These are phyloP conservation scores for Neurospora discreta DNA, from an alignment of 495 filamentous ascomycete species.

Conservation along the genomic window DNA sequence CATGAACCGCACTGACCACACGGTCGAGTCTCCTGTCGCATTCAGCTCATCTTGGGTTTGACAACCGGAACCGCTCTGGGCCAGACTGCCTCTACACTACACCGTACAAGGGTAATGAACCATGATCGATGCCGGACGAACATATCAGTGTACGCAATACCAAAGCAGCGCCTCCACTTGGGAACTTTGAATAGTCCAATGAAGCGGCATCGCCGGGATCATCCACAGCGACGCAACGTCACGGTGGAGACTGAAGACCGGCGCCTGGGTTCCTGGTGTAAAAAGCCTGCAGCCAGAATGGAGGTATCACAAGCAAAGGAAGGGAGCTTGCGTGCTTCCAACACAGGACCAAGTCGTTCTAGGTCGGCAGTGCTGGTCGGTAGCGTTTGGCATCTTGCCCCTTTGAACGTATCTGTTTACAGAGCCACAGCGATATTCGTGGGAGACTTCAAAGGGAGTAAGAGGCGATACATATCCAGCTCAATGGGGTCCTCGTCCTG, in stretches of 20 bases:
- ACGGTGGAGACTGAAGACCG: neutral
- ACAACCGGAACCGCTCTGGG: neutral
- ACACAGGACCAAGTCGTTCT: neutral
- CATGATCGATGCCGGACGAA: neutral
- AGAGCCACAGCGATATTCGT: neutral
- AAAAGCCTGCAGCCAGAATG: neutral
- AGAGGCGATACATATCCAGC: too few relatives aligned
- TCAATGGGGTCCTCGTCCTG: neutral
- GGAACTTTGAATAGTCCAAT: neutral
- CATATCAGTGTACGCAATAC: neutral
- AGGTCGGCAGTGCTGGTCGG: neutral
- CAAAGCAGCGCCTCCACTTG: neutral
- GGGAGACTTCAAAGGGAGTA: neutral
- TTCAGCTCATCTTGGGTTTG: neutral
- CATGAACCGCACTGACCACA: neutral
- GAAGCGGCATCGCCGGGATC: neutral
- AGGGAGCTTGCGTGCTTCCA: neutral
- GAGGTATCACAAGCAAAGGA: neutral
- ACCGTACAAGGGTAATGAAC: neutral
- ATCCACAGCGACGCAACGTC: neutral
- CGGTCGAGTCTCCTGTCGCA: neutral
- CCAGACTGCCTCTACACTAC: neutral
- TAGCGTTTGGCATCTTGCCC: neutral
- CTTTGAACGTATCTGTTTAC: neutral
- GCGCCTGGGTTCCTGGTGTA: neutral